Evolutionary conservation across 371 early-diverging fungal genomes (phyloP), one percentile per base, ranked within the genome.

Genomic region (Circinella umbellata): DNA sequence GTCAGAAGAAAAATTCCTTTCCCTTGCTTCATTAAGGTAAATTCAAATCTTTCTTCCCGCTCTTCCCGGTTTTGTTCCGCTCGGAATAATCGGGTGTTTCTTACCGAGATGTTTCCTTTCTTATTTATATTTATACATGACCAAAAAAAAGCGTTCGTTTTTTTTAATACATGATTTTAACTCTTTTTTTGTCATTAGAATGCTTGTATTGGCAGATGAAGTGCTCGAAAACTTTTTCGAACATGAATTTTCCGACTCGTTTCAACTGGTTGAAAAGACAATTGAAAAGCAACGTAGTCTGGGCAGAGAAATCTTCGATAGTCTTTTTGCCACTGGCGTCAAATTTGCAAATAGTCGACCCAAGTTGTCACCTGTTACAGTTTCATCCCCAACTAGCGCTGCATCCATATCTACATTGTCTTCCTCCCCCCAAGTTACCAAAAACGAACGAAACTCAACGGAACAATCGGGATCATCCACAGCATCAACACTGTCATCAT

Each of bases 201-300:
- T 92, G 89, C 88, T 91, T 15, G 83, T 92, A 3, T 70, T 93
- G 69, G 91, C 91, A 4, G 92, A 93, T 66, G 93, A 91, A 63
- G 76, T 83, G 8, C 71, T 93, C 42, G 92, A 92, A 73, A 76
- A 73, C 18, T 92, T 92, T 65, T 92, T 93, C 65, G 88, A 91
- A 17, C 77, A 84, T 34, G 90, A 83, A 53, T 92, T 93, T 65
- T 81, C 88, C 2, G 69, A 73, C 17, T 88, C 92, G 14, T 90
- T 92, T 81, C 76, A 85, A 69, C 74, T 92, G 54, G 78, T 84
- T 36, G 90, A 92, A 68, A 89, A 90, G 10, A 69, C 75, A 1
- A 68, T 83, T 34, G 91, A 92, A 67, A 81, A 86, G 59, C 89
- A 89, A 64, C 75, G 78, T 14, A 82, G 80, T 35, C 78, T 89